phyloP scores from a whole-genome alignment of 805 yeast genomes.

The Metschnikowia shivogae region DNA sequence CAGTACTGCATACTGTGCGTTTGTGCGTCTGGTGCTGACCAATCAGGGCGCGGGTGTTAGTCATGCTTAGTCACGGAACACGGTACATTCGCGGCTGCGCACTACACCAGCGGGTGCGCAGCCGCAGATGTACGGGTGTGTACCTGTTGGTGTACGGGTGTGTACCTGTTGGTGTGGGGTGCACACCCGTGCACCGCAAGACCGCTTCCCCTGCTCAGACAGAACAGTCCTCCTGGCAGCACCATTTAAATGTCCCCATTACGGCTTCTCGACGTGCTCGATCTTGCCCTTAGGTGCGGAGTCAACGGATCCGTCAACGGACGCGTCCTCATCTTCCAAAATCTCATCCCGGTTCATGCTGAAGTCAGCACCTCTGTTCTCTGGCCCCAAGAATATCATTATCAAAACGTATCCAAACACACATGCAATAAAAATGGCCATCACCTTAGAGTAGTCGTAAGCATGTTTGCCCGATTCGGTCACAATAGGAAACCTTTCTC shows the following conservation, averaged over 20 bases:
- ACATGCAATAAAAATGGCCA: conserved; percentile 66
- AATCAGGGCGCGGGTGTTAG: conserved; percentile 13
- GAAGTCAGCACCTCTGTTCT: conserved; percentile 28
- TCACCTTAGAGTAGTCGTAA: conserved; percentile 64
- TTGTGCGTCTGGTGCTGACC: conserved; percentile 5
- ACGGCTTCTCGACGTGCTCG: background rate
- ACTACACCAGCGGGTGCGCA: too few species aligned
- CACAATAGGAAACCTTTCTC: conserved; percentile 53
- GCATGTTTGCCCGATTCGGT: conserved; percentile 17
- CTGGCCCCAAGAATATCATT: conserved; percentile 55
- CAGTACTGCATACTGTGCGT: background rate
- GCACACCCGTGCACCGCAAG: background rate
- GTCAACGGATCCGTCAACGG: conserved; percentile 23
- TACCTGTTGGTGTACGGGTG: too few species aligned
- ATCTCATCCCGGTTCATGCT: conserved; percentile 14
- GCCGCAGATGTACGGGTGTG: too few species aligned
- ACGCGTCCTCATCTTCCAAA: conserved; percentile 8
- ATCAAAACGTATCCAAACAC: conserved; percentile 52
- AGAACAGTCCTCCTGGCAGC: too few species aligned
- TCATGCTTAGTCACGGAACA: conserved; percentile 30
- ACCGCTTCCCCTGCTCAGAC: too few species aligned
- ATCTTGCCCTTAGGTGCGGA: conserved; percentile 22
- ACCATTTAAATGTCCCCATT: background rate
- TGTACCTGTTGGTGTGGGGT: too few species aligned
- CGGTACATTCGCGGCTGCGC: conserved; percentile 10